phyloP scores from a whole-genome alignment of 129 eudicot genomes.

The Tanacetum coccineum region DNA sequence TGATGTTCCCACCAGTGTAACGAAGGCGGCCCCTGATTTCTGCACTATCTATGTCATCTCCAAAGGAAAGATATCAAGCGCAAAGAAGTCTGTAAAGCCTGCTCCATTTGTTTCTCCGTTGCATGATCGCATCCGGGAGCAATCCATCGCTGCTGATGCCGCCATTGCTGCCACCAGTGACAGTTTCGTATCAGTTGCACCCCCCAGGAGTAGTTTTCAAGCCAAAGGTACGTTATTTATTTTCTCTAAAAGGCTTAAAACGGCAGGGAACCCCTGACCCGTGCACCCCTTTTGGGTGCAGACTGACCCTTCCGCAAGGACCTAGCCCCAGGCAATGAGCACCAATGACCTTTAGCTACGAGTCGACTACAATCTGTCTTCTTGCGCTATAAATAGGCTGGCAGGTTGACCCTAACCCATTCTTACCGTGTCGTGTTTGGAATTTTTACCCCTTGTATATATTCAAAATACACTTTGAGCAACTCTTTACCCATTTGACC shows the following conservation, averaged over 20 bases:
- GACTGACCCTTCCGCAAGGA: no score
- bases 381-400: background rate
- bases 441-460: no score
- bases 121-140: constrained; percentile 29
- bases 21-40: constrained; percentile 63
- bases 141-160: background rate
- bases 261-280: no score
- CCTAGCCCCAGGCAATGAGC: no score
- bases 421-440: no score
- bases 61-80: constrained; percentile 68
- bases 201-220: constrained; percentile 28
- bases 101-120: constrained; percentile 66
- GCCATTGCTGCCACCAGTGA: background rate
- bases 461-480: no score
- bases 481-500: no score
- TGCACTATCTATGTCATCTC: constrained; percentile 79
- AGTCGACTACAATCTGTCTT: background rate
- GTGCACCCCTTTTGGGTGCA: no score
- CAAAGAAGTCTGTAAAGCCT: constrained; percentile 46
- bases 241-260: background rate
- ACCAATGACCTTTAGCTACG: no score
- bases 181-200: constrained; percentile 28
- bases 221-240: constrained; percentile 26
- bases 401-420: no score
- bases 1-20: constrained; percentile 52